Evolutionary conservation across 139 green algal species (phyloP).

Genomic region (Penium margaritaceum): DNA sequence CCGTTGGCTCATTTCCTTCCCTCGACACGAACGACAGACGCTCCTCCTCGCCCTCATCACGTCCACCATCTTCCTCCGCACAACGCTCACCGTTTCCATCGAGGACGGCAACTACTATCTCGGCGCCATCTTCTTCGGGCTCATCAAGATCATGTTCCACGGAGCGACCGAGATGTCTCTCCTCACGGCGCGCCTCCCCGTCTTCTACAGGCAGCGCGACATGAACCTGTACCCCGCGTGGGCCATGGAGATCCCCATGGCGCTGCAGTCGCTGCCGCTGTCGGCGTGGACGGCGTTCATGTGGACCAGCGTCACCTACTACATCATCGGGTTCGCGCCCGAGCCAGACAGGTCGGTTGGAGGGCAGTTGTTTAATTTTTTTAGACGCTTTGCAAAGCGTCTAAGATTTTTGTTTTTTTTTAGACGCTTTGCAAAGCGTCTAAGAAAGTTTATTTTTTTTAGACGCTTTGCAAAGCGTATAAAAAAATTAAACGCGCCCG

Average conservation of each 20-base stretch:
- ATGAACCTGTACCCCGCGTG: constrained; percentile 59
- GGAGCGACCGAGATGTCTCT: constrained; percentile 24
- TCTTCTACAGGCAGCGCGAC: constrained; percentile 77
- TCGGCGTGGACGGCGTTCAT: constrained; percentile 51
- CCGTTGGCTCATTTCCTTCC: no score
- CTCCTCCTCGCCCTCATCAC: constrained; percentile 10
- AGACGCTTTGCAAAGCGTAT: no score
- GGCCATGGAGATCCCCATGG: constrained; percentile 42
- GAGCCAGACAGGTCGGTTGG: constrained; percentile 10
- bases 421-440: no score
- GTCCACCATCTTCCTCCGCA: constrained; percentile 52
- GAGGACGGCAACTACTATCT: constrained; percentile 51
- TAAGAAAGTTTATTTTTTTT: no score
- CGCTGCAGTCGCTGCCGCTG: constrained; percentile 54
- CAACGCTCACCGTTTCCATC: constrained; percentile 42
- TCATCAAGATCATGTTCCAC: constrained; percentile 50
- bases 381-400: no score
- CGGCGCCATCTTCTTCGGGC: constrained; percentile 52
- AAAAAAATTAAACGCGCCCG: no score
- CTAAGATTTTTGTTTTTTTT: no score
- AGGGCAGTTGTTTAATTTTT: no score
- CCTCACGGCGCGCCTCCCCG: constrained; percentile 6
- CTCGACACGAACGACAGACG: no score
- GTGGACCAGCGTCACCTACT: constrained; percentile 23
- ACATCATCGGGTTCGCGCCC: constrained; percentile 17